Conservation (phyloP, 441 rosid species). For the Monsonia emarginata region DNA sequence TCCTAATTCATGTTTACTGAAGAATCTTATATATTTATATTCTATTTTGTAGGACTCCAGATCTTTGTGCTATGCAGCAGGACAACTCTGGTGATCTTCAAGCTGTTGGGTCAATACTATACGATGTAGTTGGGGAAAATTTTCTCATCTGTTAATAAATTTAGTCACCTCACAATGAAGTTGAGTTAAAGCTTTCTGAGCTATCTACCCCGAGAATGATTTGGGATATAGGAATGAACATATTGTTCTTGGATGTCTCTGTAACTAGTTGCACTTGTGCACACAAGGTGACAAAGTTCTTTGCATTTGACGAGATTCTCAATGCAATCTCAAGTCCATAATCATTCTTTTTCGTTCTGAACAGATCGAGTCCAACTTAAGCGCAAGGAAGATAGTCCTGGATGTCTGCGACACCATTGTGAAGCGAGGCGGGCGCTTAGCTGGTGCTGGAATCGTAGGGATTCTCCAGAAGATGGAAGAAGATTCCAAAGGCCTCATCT, state of each 20-base stretch:
- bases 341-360: neutral
- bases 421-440: slow-evolving; percentile 67
- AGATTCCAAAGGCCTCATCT: slow-evolving; percentile 44
- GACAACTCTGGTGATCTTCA: slow-evolving; percentile 58
- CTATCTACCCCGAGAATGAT: no score
- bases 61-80: slow-evolving; percentile 60
- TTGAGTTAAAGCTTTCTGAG: no score
- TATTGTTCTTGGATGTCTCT: no score
- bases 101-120: slow-evolving; percentile 47
- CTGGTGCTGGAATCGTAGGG: slow-evolving; percentile 82
- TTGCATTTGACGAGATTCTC: neutral
- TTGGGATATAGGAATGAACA: no score
- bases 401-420: slow-evolving; percentile 62
- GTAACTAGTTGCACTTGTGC: no score
- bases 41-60: slow-evolving; percentile 41
- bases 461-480: slow-evolving; percentile 66
- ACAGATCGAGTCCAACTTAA: slow-evolving; percentile 45
- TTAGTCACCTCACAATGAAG: neutral
- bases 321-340: no score
- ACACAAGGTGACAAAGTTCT: neutral
- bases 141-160: neutral
- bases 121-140: slow-evolving; percentile 41
- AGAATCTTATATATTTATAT: slow-evolving; percentile 9
- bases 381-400: slow-evolving; percentile 39
- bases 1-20: neutral